phyloP scores from a whole-genome alignment of 176 grass and related monocot species.

The Rhipidocladum racemiflorum region DNA sequence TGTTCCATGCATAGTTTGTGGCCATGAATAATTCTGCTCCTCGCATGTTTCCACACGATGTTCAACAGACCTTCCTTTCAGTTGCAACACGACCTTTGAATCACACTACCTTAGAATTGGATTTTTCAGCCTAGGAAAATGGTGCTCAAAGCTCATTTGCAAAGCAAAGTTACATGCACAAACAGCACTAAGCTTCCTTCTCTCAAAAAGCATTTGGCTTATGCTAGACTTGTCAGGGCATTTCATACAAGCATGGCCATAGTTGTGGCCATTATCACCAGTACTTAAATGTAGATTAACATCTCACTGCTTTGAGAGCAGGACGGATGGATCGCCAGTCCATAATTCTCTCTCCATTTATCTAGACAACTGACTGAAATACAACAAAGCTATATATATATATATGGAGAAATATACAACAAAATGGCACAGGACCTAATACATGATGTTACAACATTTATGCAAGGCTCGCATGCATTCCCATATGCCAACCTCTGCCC shows the following conservation, averaged over 20 bases:
- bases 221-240: background rate
- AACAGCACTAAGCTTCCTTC: background rate
- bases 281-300: background rate
- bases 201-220: background rate
- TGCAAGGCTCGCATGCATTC: background rate
- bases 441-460: background rate
- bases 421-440: background rate
- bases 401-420: background rate
- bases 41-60: no score
- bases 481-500: background rate
- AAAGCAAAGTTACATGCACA: background rate
- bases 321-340: background rate
- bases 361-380: background rate
- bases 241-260: background rate
- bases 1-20: background rate
- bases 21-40: no score
- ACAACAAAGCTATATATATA: constrained; percentile 14
- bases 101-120: no score
- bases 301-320: background rate
- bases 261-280: background rate
- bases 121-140: background rate
- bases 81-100: no score
- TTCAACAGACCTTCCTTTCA: no score
- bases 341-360: background rate
- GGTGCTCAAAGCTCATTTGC: background rate